phyloP scores from a whole-genome alignment of 148 eudicot species.

The Linanthus parryae region DNA sequence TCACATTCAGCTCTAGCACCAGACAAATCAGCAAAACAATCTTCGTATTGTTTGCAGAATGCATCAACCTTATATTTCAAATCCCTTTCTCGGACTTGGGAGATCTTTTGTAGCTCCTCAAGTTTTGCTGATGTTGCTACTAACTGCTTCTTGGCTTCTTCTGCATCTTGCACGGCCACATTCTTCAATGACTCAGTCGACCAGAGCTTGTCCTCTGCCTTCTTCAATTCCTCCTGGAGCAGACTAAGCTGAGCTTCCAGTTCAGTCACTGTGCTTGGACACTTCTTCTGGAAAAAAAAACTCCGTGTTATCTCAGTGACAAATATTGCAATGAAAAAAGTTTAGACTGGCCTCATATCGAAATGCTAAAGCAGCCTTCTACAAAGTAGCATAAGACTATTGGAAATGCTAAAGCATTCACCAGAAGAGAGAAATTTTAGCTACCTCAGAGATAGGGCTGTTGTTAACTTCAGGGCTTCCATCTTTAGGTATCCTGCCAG shows the following conservation, averaged over 20 bases:
- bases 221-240: conserved; percentile 73
- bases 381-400: no score
- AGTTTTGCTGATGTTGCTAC: conserved; percentile 39
- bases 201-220: conserved; percentile 58
- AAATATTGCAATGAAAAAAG: no score
- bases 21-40: conserved; percentile 62
- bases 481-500: conserved; percentile 36
- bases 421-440: no score
- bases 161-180: conserved; percentile 63
- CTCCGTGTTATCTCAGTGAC: no score
- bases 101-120: conserved; percentile 56
- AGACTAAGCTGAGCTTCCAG: conserved; percentile 59
- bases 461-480: conserved; percentile 49
- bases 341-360: no score
- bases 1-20: conserved; percentile 57
- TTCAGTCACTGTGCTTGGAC: conserved; percentile 41
- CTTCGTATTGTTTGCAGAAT: conserved; percentile 56
- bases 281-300: conserved; percentile 40
- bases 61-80: conserved; percentile 87
- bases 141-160: conserved; percentile 64
- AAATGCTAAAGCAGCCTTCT: no score
- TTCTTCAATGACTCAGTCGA: conserved; percentile 46
- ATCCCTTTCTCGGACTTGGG: conserved; percentile 76
- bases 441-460: conserved; percentile 52
- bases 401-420: no score